Conservation (phyloP, 2,329 filamentous ascomycete species). For the Nemania sp. region DNA sequence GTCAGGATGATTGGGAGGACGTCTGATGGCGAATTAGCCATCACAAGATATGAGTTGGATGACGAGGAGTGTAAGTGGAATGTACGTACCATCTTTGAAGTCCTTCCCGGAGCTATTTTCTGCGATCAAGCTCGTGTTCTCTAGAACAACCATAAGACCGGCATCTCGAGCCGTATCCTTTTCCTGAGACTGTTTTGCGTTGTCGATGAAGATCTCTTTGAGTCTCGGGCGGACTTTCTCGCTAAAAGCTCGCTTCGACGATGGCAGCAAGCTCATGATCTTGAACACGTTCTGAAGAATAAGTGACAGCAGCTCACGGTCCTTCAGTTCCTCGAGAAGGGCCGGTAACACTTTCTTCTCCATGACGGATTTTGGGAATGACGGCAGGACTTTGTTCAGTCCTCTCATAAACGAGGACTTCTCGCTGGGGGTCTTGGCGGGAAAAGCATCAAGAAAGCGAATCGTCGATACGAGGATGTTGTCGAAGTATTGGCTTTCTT, state of each 20-base stretch:
- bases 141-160: conserved; percentile 86
- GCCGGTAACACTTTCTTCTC: conserved; percentile 93
- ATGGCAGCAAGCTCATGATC: conserved; percentile 78
- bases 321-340: conserved; percentile 90
- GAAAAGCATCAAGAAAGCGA: conserved; percentile 87
- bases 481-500: conserved; percentile 94
- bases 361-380: conserved; percentile 90
- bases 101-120: conserved; percentile 86
- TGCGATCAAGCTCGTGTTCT: conserved; percentile 76
- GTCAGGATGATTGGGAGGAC: conserved; percentile 84
- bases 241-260: conserved; percentile 75
- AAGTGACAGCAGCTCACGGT: conserved; percentile 80
- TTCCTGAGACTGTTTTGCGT: conserved; percentile 64
- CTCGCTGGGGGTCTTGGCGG: conserved; percentile 87
- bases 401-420: conserved; percentile 92
- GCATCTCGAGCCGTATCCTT: conserved; percentile 84
- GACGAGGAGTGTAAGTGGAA: background rate
- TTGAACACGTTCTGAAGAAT: conserved; percentile 93
- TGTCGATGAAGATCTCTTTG: conserved; percentile 77
- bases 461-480: conserved; percentile 96
- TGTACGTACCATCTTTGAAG: conserved; percentile 77
- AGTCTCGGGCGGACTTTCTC: conserved; percentile 85
- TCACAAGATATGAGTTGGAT: background rate
- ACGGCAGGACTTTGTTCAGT: conserved; percentile 80
- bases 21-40: conserved; percentile 53